These are phyloP conservation scores for Rhizopus stolonifer DNA, from an alignment of 371 early-diverging fungal genomes.

Conservation along the genomic window DNA sequence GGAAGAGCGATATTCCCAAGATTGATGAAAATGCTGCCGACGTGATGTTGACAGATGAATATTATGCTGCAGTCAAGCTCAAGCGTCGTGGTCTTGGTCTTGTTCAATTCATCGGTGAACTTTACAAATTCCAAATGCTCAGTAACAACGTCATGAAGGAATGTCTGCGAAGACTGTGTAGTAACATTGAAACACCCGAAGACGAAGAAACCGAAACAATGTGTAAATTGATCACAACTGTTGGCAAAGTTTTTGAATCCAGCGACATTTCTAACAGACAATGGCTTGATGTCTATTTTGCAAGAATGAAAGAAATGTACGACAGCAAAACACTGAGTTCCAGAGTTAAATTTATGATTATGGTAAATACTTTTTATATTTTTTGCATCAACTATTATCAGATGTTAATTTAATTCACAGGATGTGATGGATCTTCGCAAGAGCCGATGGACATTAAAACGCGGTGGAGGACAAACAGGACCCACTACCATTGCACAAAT, in stretches of 20 bases:
- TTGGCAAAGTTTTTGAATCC: constrained; percentile 71
- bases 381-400: not conserved
- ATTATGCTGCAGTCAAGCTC: constrained; percentile 85
- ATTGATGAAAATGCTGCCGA: constrained; percentile 48
- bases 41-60: constrained; percentile 70
- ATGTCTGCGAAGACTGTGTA: constrained; percentile 78
- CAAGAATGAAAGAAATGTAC: constrained; percentile 65
- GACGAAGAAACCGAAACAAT: constrained; percentile 94
- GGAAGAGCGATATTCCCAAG: constrained; percentile 64
- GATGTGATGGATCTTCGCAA: constrained; percentile 90
- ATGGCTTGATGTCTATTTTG: constrained; percentile 81
- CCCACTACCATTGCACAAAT: constrained; percentile 91
- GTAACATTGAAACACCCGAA: constrained; percentile 73
- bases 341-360: constrained; percentile 91
- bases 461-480: constrained; percentile 58
- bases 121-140: constrained; percentile 87
- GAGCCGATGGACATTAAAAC: constrained; percentile 74
- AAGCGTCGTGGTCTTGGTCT: constrained; percentile 95
- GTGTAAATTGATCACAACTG: constrained; percentile 86
- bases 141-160: constrained; percentile 90
- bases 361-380: constrained; percentile 30
- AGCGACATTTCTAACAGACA: constrained; percentile 32
- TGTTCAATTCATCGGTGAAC: constrained; percentile 91
- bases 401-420: no score
- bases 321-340: constrained; percentile 66